Percentiles rank a stretch among this genome's conserved stretches.
phyloP scores from a whole-genome alignment of 31 red algal species.

The Endocladia muricata region DNA sequence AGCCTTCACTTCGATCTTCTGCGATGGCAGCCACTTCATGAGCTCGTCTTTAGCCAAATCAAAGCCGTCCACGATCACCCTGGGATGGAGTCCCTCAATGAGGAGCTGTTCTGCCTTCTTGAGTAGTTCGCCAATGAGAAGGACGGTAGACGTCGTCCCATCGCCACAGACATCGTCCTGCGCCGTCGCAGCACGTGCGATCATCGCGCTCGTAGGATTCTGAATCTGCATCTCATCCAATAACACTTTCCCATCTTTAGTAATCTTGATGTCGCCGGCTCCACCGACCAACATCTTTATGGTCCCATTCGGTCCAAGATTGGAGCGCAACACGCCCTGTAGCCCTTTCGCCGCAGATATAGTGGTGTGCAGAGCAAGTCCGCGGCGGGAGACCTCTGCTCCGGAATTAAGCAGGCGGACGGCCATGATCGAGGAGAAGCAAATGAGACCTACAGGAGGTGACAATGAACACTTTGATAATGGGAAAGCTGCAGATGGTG shows the following conservation, averaged over 20 bases:
- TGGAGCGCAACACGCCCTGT: conserved; percentile 88
- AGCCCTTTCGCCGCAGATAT: conserved; percentile 93
- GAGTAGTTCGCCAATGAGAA: conserved; percentile 94
- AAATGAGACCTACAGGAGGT: too few species aligned
- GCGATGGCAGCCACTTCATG: conserved; percentile 66
- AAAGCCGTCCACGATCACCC: conserved; percentile 86
- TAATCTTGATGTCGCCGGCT: conserved; percentile 93
- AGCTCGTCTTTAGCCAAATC: conserved; percentile 79
- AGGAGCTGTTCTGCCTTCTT: conserved; percentile 92
- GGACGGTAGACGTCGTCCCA: conserved; percentile 89
- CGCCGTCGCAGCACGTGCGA: conserved; percentile 89
- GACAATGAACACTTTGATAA: too few species aligned
- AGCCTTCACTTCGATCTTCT: conserved; percentile 60
- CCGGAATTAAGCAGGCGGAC: conserved; percentile 84
- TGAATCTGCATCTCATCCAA: conserved; percentile 97
- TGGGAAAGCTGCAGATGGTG: too few species aligned
- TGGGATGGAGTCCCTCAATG: conserved; percentile 88
- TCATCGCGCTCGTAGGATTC: conserved; percentile 92
- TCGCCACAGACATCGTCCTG: conserved; percentile 95
- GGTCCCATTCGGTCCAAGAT: conserved; percentile 92
- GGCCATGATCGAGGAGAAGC: too few species aligned
- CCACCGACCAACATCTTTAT: conserved; percentile 95
- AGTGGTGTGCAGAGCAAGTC: conserved; percentile 85
- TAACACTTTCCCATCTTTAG: conserved; percentile 94
- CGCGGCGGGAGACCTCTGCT: conserved; percentile 89